Conservation (phyloP, 371 early-diverging fungal genomes). For the Rozella allomycis region DNA sequence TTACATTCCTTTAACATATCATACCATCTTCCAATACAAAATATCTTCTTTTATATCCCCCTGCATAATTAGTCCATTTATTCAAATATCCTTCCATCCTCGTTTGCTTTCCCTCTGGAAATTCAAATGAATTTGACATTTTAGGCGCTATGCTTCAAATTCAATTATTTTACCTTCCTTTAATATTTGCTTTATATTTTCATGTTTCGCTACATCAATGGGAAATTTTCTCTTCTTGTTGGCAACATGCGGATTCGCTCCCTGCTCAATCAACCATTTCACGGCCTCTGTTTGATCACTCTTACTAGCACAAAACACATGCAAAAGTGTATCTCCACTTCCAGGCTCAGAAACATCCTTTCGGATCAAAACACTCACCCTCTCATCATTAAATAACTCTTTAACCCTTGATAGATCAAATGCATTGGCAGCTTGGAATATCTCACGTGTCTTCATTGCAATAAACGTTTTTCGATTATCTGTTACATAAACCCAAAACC, state of each 20-base stretch:
- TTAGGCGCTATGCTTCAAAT: not conserved
- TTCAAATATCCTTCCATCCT: slow-evolving; percentile 28
- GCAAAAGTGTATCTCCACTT: slow-evolving; percentile 36
- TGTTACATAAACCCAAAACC: not conserved
- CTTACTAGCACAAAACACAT: slow-evolving; percentile 29
- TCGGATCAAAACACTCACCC: slow-evolving; percentile 23
- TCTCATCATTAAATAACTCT: slow-evolving; percentile 16
- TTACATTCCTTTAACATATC: too few relatives aligned
- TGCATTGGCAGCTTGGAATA: slow-evolving; percentile 6
- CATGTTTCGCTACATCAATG: slow-evolving; percentile 24
- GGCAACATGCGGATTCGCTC: slow-evolving; percentile 43
- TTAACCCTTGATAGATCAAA: slow-evolving; percentile 8
- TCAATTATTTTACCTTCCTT: slow-evolving; percentile 15
- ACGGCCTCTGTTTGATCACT: too few relatives aligned
- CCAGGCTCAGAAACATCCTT: slow-evolving; percentile 32
- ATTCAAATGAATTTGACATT: not conserved
- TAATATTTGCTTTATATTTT: slow-evolving; percentile 28
- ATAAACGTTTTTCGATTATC: slow-evolving; percentile 6
- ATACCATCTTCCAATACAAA: slow-evolving; percentile 52
- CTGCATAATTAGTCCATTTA: slow-evolving; percentile 65
- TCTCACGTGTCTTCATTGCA: slow-evolving; percentile 1
- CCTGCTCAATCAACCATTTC: slow-evolving; percentile 39
- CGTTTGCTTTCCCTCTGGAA: slow-evolving; percentile 4
- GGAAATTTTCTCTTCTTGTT: slow-evolving; percentile 40
- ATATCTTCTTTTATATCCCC: slow-evolving; percentile 51